A percentile compares a stretch with the other conserved stretches of the same genome.
Conservation (phyloP, 345 rosid genomes). For the Corchorus capsularis region DNA sequence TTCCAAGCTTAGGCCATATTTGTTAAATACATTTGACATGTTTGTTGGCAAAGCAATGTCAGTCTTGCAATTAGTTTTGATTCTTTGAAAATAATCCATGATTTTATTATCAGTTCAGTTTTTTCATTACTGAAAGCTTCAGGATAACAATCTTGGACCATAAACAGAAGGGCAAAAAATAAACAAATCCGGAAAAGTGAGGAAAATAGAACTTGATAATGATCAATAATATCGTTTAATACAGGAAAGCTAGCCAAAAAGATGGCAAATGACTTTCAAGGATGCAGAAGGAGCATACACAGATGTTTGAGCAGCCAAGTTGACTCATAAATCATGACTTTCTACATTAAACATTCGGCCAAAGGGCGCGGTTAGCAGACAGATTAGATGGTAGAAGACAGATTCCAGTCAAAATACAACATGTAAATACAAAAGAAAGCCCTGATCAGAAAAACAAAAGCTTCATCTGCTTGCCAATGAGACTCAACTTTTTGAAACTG, state of each 20-base stretch:
- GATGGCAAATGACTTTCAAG: not conserved
- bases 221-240: not conserved
- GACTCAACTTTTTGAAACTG: slow-evolving; percentile 9
- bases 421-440: slow-evolving; percentile 12
- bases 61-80: too few relatives aligned
- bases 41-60: too few relatives aligned
- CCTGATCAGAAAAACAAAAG: not conserved
- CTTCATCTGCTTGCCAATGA: not conserved
- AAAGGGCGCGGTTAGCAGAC: not conserved
- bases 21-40: too few relatives aligned
- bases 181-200: not conserved
- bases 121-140: too few relatives aligned
- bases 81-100: too few relatives aligned
- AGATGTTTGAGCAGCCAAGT: slow-evolving; percentile 12
- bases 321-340: not conserved
- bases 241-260: not conserved
- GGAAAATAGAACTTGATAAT: not conserved
- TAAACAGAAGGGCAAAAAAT: not conserved
- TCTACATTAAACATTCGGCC: not conserved
- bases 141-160: too few relatives aligned
- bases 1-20: too few relatives aligned
- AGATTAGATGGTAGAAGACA: not conserved
- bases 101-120: too few relatives aligned
- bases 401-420: not conserved
- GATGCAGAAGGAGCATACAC: not conserved